Base-by-base conservation (phyloP, 2,329 filamentous ascomycete genomes). In the Emmonsia crescens region DNA sequence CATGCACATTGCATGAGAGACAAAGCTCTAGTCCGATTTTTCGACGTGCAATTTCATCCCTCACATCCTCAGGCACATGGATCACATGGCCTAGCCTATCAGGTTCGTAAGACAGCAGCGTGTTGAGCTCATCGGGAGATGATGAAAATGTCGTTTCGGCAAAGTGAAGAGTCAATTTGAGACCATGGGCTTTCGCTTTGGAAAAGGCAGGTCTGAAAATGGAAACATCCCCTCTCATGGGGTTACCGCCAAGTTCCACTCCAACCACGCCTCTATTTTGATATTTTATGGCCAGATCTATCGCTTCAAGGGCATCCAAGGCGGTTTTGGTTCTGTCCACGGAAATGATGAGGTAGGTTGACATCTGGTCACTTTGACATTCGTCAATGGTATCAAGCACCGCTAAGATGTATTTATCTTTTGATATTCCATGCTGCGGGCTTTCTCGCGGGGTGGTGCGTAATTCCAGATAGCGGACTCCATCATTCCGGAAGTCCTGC, bases 181-280 rank as follows among this genome's bases (percentile, higher is more conserved):
- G 72, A 0, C 82, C 83, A 0, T 79, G 70, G 0, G 68, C 71
- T 63, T 79, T 81, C 5, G 87, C 88, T 60, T 78, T 75, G 0
- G 71, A 67, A 66, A 94, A 88, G 0, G 84, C 81, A 0, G 79
- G 74, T 1, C 77, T 75, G 70, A 90, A 88, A 6, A 82, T 73
- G 19, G 78, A 74, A 24, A 92, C 77, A 57, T 85, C 80, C 10
- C 85, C 85, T 64, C 78, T 80, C 0, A 80, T 77, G 1, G 89
- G 89, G 69, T 95, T 85, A 21, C 90, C 90, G 73, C 89, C 93
- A 24, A 94, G 81, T 69, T 94, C 90, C 27, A 94, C 73, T 16
- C 85, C 89, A 0, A 93, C 86, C 4, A 93, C 82, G 21, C 84
- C 83, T 4, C 74, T 70, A 44, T 68, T 65, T 16, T 74, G 75